A percentile compares a stretch with the other conserved stretches of the same genome.
Evolutionary conservation across 1,139 yeast genomes (phyloP).

Genomic region (Kluyveromyces sp.): DNA sequence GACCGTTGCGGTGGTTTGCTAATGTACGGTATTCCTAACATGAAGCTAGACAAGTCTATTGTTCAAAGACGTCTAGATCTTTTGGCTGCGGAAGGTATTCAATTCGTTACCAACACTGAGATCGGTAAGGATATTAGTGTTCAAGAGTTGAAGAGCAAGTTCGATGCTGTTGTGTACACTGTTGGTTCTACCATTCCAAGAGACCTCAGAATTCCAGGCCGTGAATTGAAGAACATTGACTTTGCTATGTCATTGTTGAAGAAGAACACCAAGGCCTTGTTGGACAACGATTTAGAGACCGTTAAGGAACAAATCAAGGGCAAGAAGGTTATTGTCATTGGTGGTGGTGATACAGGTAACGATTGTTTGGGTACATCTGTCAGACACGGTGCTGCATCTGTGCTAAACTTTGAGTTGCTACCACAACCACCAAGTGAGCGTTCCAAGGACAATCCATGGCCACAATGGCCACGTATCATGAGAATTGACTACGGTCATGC

Average conservation of each 20-base stretch:
- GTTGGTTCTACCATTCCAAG: conserved; percentile 96
- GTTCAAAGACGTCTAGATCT: conserved; percentile 91
- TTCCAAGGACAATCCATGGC: conserved; percentile 98
- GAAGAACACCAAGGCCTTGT: conserved; percentile 81
- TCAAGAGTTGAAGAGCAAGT: conserved; percentile 52
- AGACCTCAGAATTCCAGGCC: conserved; percentile 89
- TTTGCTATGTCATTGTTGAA: conserved; percentile 91
- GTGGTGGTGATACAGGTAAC: conserved; percentile 99
- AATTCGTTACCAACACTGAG: conserved; percentile 65
- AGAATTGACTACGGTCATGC: conserved; percentile 97
- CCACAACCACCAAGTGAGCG: conserved; percentile 86
- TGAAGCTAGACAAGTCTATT: conserved; percentile 90
- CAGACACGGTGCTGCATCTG: conserved; percentile 96
- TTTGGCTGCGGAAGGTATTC: conserved; percentile 84
- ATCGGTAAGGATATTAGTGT: conserved; percentile 77
- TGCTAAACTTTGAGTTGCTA: conserved; percentile 85
- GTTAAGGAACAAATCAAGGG: conserved; percentile 68
- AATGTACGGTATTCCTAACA: conserved; percentile 99
- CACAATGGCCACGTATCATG: conserved; percentile 98
- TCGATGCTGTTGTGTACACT: conserved; percentile 87
- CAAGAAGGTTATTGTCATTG: conserved; percentile 90
- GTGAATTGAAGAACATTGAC: conserved; percentile 81
- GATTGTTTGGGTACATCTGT: conserved; percentile 98
- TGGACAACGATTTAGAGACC: conserved; percentile 73
- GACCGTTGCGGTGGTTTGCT: conserved; percentile 95